phyloP scores from a whole-genome alignment of 2,329 filamentous ascomycete species.

The Alternaria consortialis region DNA sequence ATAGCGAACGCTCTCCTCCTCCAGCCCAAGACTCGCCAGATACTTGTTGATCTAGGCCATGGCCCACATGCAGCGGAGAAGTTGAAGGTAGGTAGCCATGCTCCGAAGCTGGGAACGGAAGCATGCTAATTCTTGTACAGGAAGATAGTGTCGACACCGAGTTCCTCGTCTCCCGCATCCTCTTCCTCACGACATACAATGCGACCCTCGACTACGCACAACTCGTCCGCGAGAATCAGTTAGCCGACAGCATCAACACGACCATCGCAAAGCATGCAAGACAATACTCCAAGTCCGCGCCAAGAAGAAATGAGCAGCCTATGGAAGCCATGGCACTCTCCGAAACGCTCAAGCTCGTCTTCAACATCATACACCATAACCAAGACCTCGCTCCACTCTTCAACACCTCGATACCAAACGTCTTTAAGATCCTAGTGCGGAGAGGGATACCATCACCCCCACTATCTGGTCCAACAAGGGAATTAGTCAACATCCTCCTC shows the following conservation, averaged over 20 bases:
- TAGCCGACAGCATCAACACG: conserved; percentile 73
- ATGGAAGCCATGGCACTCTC: conserved; percentile 82
- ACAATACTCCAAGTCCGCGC: conserved; percentile 51
- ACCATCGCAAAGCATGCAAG: conserved; percentile 73
- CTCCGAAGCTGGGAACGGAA: not conserved
- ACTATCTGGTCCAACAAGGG: conserved; percentile 74
- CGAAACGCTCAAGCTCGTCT: conserved; percentile 87
- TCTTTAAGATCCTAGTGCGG: conserved; percentile 73
- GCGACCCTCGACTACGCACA: conserved; percentile 72
- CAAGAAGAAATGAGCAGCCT: conserved; percentile 54
- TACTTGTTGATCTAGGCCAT: conserved; percentile 75
- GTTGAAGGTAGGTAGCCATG: conserved; percentile 62
- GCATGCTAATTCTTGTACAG: conserved; percentile 41
- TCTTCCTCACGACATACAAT: conserved; percentile 83
- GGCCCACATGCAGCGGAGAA: conserved; percentile 73
- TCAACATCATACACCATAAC: conserved; percentile 84
- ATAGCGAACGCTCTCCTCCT: conserved; percentile 86
- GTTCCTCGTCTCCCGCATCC: conserved; percentile 80
- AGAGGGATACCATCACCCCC: conserved; percentile 70
- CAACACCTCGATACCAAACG: conserved; percentile 70
- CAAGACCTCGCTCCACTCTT: conserved; percentile 70
- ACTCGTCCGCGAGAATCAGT: conserved; percentile 70
- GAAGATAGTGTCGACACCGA: conserved; percentile 82
- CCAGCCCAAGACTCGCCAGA: conserved; percentile 71
- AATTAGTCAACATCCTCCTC: conserved; percentile 80